A percentile compares a stretch with the other conserved stretches of the same genome.
phyloP scores from a whole-genome alignment of 305 asterid genomes.

The Striga hermonthica region DNA sequence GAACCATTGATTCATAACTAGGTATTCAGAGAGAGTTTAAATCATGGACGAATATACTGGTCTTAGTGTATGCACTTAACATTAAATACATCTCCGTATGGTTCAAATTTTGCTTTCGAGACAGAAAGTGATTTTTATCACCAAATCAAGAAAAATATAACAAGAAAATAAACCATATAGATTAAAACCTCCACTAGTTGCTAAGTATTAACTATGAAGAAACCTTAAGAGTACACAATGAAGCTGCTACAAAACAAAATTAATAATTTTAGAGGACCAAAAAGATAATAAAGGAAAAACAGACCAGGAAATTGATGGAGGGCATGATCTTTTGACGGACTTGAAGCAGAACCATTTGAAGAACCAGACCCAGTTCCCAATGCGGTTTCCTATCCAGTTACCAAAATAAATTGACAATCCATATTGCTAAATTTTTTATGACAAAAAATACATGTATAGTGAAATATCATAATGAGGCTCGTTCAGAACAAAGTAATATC shows the following conservation, averaged over 20 bases:
- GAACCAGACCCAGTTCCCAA: slow-evolving; percentile 44
- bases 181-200: too few relatives aligned
- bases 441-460: too few relatives aligned
- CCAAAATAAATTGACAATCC: slow-evolving; percentile 15
- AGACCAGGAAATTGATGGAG: slow-evolving; percentile 59
- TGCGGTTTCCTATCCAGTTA: slow-evolving; percentile 40
- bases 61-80: background rate
- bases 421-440: background rate
- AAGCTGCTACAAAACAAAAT: too few relatives aligned
- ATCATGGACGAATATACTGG: too few relatives aligned
- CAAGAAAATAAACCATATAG: background rate
- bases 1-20: too few relatives aligned
- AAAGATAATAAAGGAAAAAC: slow-evolving; percentile 25
- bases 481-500: background rate
- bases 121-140: background rate
- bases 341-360: slow-evolving; percentile 47
- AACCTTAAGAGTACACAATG: too few relatives aligned
- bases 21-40: too few relatives aligned
- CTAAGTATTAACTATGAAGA: too few relatives aligned
- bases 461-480: background rate
- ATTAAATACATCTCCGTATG: background rate
- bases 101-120: background rate
- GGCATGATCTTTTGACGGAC: slow-evolving; percentile 42
- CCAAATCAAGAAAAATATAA: background rate
- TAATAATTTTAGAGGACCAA: background rate